Conservation (phyloP, 768 basidiomycete species). For the Amanita exitialis region DNA sequence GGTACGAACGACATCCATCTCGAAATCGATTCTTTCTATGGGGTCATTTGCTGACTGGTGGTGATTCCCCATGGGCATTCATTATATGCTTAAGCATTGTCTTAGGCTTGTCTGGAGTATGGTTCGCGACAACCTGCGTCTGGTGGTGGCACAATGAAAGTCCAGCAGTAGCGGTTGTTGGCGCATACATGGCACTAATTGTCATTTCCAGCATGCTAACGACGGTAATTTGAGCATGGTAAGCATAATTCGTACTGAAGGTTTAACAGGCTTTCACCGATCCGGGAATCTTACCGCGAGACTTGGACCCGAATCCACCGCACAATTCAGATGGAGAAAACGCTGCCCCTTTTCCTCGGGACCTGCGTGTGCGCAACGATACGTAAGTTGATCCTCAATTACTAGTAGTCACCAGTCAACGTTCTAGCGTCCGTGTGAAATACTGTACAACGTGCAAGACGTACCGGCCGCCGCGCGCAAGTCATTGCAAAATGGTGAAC, state of each 20-base stretch:
- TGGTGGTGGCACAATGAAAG: constrained; percentile 85
- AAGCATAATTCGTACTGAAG: constrained; percentile 2
- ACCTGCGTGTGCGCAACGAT: constrained; percentile 70
- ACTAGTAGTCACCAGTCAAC: background rate
- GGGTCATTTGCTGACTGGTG: constrained; percentile 73
- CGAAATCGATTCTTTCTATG: constrained; percentile 66
- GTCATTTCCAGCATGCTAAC: constrained; percentile 69
- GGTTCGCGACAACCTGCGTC: constrained; percentile 82
- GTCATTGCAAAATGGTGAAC: constrained; percentile 89
- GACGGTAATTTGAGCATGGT: constrained; percentile 40
- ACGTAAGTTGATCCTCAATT: constrained; percentile 30
- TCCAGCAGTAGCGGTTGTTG: constrained; percentile 51
- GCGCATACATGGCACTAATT: constrained; percentile 43
- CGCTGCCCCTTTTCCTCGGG: constrained; percentile 65
- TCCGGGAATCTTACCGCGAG: constrained; percentile 83
- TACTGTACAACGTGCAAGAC: constrained; percentile 90
- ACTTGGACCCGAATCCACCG: constrained; percentile 81
- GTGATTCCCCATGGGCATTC: constrained; percentile 82
- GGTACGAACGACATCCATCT: constrained; percentile 59
- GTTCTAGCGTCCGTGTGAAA: constrained; percentile 73
- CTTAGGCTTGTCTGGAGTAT: constrained; percentile 63
- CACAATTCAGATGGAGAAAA: constrained; percentile 54
- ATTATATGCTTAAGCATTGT: constrained; percentile 50
- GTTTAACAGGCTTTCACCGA: constrained; percentile 58
- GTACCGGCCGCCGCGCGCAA: constrained; percentile 89